phyloP scores from a whole-genome alignment of 2,329 filamentous ascomycete genomes.

The Tolypocladium tropicale region DNA sequence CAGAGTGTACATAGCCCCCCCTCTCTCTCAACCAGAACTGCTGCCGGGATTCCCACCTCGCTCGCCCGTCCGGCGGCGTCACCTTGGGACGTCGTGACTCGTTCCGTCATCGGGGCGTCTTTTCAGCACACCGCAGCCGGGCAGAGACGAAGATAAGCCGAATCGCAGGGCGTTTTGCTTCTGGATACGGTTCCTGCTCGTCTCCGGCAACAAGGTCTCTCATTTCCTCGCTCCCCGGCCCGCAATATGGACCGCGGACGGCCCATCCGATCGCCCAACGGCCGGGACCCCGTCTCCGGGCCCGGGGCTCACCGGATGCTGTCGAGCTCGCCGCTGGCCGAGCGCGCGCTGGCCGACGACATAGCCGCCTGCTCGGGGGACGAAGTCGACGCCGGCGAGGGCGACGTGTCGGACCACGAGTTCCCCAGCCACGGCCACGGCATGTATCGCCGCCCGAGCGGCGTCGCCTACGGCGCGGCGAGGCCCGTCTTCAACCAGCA shows the following conservation, averaged over 20 bases:
- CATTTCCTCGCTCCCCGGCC: neutral
- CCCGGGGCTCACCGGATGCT: constrained; percentile 26
- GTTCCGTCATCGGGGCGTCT: neutral
- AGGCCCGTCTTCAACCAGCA: constrained; percentile 59
- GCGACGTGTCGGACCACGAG: constrained; percentile 21
- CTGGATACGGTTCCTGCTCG: neutral
- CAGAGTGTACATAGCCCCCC: neutral
- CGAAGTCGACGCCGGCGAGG: constrained; percentile 26
- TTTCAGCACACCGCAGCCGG: too few species aligned
- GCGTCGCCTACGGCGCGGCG: constrained; percentile 61
- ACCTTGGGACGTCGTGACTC: neutral
- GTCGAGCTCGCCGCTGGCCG: constrained; percentile 54
- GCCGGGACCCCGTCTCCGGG: neutral
- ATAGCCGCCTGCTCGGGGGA: constrained; percentile 54
- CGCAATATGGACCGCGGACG: constrained; percentile 2
- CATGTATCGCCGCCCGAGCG: constrained; percentile 67
- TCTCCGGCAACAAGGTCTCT: neutral
- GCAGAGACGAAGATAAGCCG: neutral
- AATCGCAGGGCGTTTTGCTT: neutral
- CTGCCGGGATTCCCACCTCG: neutral
- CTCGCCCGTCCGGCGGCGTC: neutral
- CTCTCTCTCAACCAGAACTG: neutral
- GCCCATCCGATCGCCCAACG: neutral
- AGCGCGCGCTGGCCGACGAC: constrained; percentile 55
- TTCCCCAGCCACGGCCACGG: constrained; percentile 29